Evolutionary conservation across 148 eudicot species (phyloP), one percentile per base, ranked within the genome.

Genomic region (Cornus florida): DNA sequence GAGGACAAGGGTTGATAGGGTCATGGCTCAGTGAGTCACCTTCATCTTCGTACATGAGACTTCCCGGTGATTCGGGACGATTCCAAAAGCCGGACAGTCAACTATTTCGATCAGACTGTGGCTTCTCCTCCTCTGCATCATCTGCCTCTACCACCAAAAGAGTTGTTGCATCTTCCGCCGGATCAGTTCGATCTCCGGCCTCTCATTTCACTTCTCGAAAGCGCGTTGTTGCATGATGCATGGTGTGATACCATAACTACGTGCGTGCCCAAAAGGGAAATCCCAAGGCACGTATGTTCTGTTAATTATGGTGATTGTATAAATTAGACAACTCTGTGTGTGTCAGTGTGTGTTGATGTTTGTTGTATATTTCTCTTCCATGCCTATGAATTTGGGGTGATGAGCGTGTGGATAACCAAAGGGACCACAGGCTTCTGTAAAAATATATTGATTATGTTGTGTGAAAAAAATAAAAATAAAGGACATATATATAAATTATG

Each of bases 1-100:
- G 81, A 4, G 84, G 69, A 10, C 79, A 82, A 38, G 83, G 78
- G 2, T 32, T 76, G 1, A 46, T 74, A 1, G 79, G 83, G 68
- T 67, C 84, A 22, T 86, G 83, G 83, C 56, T 81, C 13, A 16
- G 4, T 39, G 74, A 71, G n/a, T 71, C 74, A 23, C 74, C 74
- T 43, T 43, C 74, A 0, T 11, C 74, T 41, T 71, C 74, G 19
- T 71, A 71, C 56, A 71, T 22, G 24, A 71, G 56, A n/a, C 74
- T 71, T n/a, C 74, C 74, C 14, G 57, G 74, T 19, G 74, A 71
- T 13, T 71, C 74, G 2, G 74, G 57, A 19, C 57, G 57, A 2
- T 39, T 38, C 31, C 53, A 71, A 22, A 71, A 24, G 28, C 19
- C 57, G 23, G 57, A 71, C 1, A 12, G 41, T 20, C 74, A 71